These are phyloP conservation scores for Crithidia expoeki DNA, from an alignment of 208 protist species.

Conservation along the genomic window DNA sequence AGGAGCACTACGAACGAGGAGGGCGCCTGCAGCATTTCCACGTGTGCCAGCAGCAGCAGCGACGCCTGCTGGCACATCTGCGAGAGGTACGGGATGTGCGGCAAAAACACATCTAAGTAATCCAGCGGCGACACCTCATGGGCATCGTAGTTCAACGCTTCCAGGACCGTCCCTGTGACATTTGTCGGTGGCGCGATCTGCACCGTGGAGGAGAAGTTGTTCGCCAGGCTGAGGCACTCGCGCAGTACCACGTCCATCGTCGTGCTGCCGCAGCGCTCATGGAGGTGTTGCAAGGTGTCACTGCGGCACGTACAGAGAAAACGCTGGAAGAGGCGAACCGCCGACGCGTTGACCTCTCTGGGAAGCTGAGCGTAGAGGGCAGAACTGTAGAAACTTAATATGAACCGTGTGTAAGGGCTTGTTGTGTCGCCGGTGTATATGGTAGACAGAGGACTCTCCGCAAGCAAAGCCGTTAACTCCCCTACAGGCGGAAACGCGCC, in stretches of 20 bases:
- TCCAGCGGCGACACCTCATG: slow-evolving; percentile 43
- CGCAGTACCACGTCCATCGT: slow-evolving; percentile 33
- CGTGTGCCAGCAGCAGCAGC: slow-evolving; percentile 32
- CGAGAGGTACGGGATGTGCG: slow-evolving; percentile 32
- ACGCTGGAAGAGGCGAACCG: slow-evolving; percentile 37
- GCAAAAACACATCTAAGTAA: slow-evolving; percentile 26
- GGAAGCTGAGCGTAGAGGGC: slow-evolving; percentile 23
- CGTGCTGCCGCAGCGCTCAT: slow-evolving; percentile 14
- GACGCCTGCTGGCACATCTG: slow-evolving; percentile 41
- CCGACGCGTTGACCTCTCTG: slow-evolving; percentile 14
- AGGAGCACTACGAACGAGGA: slow-evolving; percentile 29
- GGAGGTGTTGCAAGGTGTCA: slow-evolving; percentile 6
- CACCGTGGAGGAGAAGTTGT: slow-evolving; percentile 29
- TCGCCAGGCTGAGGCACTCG: slow-evolving; percentile 31
- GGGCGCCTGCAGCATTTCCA: slow-evolving; percentile 29
- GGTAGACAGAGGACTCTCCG: slow-evolving; percentile 27
- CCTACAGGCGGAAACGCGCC: background rate
- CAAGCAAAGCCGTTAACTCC: slow-evolving; percentile 8
- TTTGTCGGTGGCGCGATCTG: slow-evolving; percentile 23
- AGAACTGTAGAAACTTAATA: slow-evolving; percentile 33
- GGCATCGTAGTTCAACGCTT: slow-evolving; percentile 31
- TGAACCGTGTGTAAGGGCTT: slow-evolving; percentile 32
- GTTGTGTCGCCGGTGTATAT: slow-evolving; percentile 23
- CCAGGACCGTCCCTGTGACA: slow-evolving; percentile 27
- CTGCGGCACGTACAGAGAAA: slow-evolving; percentile 24